Conservation (phyloP, 106 monocot genomes). For the Allium cepa region DNA sequence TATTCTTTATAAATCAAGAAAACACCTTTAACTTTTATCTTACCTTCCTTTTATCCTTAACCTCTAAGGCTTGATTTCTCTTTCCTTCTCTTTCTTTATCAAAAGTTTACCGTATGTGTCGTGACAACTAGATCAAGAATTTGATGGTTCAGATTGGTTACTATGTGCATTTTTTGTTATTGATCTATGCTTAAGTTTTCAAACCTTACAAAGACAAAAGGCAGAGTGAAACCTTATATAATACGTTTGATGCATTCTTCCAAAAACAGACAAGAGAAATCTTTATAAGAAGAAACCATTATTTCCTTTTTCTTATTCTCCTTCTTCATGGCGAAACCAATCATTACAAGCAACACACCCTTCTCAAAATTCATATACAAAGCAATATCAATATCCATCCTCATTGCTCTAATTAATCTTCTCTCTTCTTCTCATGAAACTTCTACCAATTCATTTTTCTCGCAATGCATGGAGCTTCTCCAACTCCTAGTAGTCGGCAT, state of each 20-base stretch:
- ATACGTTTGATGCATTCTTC: neutral
- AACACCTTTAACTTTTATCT: neutral
- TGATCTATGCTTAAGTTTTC: too few relatives aligned
- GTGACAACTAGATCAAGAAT: too few relatives aligned
- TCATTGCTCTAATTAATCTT: conserved; percentile 17
- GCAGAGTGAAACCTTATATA: too few relatives aligned
- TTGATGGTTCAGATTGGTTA: too few relatives aligned
- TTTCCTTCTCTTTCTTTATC: neutral
- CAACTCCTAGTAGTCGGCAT: conserved; percentile 17
- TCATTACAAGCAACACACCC: conserved; percentile 7
- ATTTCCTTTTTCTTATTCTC: neutral
- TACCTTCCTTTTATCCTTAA: neutral
- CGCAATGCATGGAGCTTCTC: conserved; percentile 8
- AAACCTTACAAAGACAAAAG: too few relatives aligned
- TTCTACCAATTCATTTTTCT: conserved; percentile 23
- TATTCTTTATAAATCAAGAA: neutral
- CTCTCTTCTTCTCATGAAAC: conserved; percentile 20
- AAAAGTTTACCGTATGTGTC: too few relatives aligned
- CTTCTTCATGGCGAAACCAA: conserved; percentile 41
- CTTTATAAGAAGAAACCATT: neutral
- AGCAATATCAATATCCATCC: conserved; percentile 28
- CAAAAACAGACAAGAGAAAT: neutral
- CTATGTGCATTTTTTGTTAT: too few relatives aligned
- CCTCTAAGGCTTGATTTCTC: neutral
- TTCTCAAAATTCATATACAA: conserved; percentile 36